phyloP scores from a whole-genome alignment of 495 filamentous ascomycete species.

The Cryomyces antarcticus region DNA sequence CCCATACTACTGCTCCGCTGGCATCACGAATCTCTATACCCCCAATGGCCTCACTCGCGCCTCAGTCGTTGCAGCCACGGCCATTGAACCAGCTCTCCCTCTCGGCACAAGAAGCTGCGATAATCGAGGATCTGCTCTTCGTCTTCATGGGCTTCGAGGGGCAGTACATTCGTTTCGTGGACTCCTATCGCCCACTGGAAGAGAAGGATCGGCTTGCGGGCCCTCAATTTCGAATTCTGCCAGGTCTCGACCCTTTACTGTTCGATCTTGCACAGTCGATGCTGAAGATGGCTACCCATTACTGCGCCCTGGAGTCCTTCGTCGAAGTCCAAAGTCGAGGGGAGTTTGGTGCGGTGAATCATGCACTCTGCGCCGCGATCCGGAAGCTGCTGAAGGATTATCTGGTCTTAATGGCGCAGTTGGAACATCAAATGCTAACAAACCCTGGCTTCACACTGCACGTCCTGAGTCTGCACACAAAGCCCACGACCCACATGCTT shows the following conservation, averaged over 20 bases:
- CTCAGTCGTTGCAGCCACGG: conserved; percentile 47
- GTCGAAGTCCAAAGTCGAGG: conserved; percentile 84
- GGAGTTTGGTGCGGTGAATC: conserved; percentile 89
- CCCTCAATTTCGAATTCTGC: conserved; percentile 55
- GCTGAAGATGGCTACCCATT: conserved; percentile 90
- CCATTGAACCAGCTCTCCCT: conserved; percentile 52
- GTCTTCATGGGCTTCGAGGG: conserved; percentile 99
- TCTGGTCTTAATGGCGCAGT: conserved; percentile 72
- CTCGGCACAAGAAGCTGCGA: conserved; percentile 63
- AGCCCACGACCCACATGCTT: conserved; percentile 77
- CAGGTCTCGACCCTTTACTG: conserved; percentile 76
- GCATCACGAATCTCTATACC: conserved; percentile 72
- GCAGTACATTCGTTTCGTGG: conserved; percentile 76
- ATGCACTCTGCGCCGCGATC: conserved; percentile 84
- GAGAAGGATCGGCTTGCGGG: conserved; percentile 77
- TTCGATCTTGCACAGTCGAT: conserved; percentile 72
- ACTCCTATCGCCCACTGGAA: conserved; percentile 56
- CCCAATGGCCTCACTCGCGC: conserved; percentile 51
- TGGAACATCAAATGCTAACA: conserved; percentile 78
- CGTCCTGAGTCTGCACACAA: conserved; percentile 73
- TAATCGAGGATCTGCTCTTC: conserved; percentile 79
- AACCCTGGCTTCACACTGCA: conserved; percentile 78
- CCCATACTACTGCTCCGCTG: conserved; percentile 74
- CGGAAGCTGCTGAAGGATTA: conserved; percentile 85
- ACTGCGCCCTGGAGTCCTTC: conserved; percentile 75